Evolutionary conservation across 179 eudicot genomes (phyloP), one percentile per base, ranked within the genome.

Genomic region (Corrigiola litoralis): DNA sequence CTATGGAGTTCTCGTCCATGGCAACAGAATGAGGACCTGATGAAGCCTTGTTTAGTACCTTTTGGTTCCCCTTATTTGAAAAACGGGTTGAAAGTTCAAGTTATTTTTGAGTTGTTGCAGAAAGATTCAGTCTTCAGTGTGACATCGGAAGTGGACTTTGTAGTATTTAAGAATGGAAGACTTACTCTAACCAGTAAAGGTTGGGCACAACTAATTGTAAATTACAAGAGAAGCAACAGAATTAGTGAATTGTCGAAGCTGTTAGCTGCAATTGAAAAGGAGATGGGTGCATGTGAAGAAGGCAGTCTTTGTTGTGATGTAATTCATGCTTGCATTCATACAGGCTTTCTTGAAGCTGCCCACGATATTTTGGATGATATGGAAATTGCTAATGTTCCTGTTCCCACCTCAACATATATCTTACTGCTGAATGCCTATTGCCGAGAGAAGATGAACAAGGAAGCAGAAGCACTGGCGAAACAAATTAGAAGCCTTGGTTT

Each of bases 301-400:
- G 67, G 60, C 58, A 71, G 67, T 60, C 46, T 86, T 27, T 84
- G 84, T 60, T 62, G 66, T 66, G 80, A 80, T 79, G 89, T 86
- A 9, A 69, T 87, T 72, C 85, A 77, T 68, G 86, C 95, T 40
- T 90, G 89, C 58, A 76, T 90, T 62, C 59, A 66, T 71, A 40
- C 79, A 77, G 95, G 97, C 18, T 94, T 88, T 94, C 73, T 94
- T 24, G 94, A 94, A 69, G 87, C 81, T 51, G 97, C 97, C 37
- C 98, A 94, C 73, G 97, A 94, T 69, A 86, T 90, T 64, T 42
- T 94, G 70, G 98, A 94, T 57, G 98, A 94, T 68, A 73, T 90
- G 79, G 84, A 77, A 48, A 55, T 49, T 23, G 81, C 80, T 59
- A 81, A 83, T 10, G 23, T 71, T 27, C 46, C 75, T 8, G 21